Evolutionary conservation across 371 early-diverging fungal genomes (phyloP).

Genomic region (Haplosporangium sp.): DNA sequence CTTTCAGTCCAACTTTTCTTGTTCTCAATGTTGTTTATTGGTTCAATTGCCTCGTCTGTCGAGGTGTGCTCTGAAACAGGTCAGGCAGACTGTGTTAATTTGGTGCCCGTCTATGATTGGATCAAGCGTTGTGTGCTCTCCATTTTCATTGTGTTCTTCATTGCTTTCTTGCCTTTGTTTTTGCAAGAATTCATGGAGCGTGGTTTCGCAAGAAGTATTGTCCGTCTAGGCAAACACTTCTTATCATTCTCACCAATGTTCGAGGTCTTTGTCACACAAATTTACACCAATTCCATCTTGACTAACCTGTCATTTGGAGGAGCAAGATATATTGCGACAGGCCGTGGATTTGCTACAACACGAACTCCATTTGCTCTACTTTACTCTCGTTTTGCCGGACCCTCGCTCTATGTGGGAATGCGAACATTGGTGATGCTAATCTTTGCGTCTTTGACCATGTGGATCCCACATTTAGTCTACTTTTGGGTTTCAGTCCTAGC

Average conservation of each 20-base stretch:
- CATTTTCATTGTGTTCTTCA: slow-evolving; percentile 82
- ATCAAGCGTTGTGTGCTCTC: slow-evolving; percentile 85
- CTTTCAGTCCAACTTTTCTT: slow-evolving; percentile 88
- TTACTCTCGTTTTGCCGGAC: slow-evolving; percentile 83
- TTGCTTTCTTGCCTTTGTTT: slow-evolving; percentile 88
- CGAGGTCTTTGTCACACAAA: slow-evolving; percentile 92
- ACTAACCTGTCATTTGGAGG: slow-evolving; percentile 88
- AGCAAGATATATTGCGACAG: slow-evolving; percentile 90
- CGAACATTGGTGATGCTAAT: slow-evolving; percentile 77
- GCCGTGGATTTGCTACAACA: slow-evolving; percentile 93
- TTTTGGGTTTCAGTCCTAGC: slow-evolving; percentile 89
- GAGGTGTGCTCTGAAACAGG: slow-evolving; percentile 59
- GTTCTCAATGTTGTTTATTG: slow-evolving; percentile 80
- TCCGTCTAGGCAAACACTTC: slow-evolving; percentile 85
- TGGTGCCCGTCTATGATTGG: slow-evolving; percentile 85
- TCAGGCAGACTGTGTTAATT: slow-evolving; percentile 77
- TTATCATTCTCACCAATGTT: slow-evolving; percentile 88
- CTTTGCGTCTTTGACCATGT: slow-evolving; percentile 78
- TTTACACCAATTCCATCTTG: slow-evolving; percentile 86
- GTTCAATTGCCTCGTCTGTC: slow-evolving; percentile 76
- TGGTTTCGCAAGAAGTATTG: slow-evolving; percentile 80
- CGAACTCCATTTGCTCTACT: slow-evolving; percentile 82
- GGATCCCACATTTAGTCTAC: slow-evolving; percentile 82
- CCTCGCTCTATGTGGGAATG: slow-evolving; percentile 85
- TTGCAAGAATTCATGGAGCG: slow-evolving; percentile 89